Conservation (phyloP, 345 rosid species). For the Populus deltoides region DNA sequence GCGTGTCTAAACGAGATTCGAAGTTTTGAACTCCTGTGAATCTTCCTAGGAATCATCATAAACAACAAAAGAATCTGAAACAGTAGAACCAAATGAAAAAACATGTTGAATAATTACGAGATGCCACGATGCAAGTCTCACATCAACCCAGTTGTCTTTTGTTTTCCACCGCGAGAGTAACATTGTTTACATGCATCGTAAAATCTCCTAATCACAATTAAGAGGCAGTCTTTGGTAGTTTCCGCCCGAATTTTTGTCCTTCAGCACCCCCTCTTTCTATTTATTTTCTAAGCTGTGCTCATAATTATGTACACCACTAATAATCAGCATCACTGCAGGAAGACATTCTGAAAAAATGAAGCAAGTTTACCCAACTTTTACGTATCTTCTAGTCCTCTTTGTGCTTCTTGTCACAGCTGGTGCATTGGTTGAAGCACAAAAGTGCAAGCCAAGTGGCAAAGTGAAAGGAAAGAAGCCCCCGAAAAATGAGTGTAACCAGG, state of each 20-base stretch:
- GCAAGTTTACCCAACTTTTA: neutral
- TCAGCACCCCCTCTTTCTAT: neutral
- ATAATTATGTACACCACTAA: neutral
- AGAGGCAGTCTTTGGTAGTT: too few species aligned
- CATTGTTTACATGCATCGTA: too few species aligned
- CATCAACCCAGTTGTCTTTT: too few species aligned
- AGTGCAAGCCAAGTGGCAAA: conserved; percentile 11
- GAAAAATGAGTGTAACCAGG: neutral
- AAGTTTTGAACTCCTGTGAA: too few species aligned
- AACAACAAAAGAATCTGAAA: too few species aligned
- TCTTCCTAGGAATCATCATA: too few species aligned
- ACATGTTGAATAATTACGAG: too few species aligned
- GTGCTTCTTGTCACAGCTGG: neutral
- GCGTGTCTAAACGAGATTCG: too few species aligned
- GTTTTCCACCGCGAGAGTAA: too few species aligned
- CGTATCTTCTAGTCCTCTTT: neutral
- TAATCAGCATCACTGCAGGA: neutral
- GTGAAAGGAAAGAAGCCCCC: conserved; percentile 10
- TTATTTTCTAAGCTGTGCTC: neutral
- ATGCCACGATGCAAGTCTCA: too few species aligned
- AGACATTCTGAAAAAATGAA: conserved; percentile 5
- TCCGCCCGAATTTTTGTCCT: neutral
- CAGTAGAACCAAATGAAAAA: too few species aligned
- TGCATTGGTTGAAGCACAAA: conserved; percentile 11
- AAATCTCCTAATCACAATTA: too few species aligned